Evolutionary conservation across 2,329 filamentous ascomycete genomes (phyloP), one percentile per base, ranked within the genome.

Genomic region (Chrysosporium keratinophilum): DNA sequence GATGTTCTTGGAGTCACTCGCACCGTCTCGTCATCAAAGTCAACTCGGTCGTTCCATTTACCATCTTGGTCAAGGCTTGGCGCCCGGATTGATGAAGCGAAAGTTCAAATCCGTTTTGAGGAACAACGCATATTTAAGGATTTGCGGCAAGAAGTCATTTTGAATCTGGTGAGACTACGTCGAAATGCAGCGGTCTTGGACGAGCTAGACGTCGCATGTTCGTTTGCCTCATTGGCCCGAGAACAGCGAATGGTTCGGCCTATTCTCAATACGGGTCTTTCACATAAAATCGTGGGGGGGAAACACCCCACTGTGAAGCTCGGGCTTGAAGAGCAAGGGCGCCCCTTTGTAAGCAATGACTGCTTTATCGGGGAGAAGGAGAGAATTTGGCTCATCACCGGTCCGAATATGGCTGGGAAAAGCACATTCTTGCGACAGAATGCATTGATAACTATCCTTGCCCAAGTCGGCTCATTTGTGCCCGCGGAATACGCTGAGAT

Each of bases 371-470:
- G 86, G n/a, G 84, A 83, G 63, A 80, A 67, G 74, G 91, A 79
- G 79, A 87, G 61, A 74, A 77, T 83, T 48, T 79, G 79, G 72
- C 76, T 84, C 34, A 82, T 84, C 59, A 84, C 81, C 3, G 81
- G 93, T 0, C 93, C 93, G n/a, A 98, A 98, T 70, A 98, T 98
- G 93, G 93, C 85, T 1, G 93, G 93, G 46, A 98, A 98, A 72
- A 91, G 85, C 67, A 98, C 93, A 0, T 98, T 95, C 65, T 76
- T 98, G 4, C 85, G 93, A 0, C 94, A 98, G 64, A 97, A 95
- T 68, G 93, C 93, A 1, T 78, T 98, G 50, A 94, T 97, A 61
- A 89, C 88, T 0, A 88, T 98, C 57, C 79, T 98, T 12, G 91
- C 93, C 1, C 93, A 98, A 70, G 83, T 88, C 1, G 93, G 93